phyloP scores from a whole-genome alignment of 345 rosid genomes.

The Populus pruinosa region DNA sequence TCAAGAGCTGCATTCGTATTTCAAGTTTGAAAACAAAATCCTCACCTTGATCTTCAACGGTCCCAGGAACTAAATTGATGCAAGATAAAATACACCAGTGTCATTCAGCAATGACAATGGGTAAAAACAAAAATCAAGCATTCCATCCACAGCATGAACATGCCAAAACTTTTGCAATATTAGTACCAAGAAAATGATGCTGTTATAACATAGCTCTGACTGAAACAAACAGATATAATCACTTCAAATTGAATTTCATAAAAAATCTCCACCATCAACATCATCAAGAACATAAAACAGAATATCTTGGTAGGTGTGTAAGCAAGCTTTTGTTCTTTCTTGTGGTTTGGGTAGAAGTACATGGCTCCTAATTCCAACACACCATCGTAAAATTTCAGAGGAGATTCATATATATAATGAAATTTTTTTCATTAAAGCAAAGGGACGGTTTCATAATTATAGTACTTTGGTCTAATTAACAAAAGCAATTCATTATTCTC shows the following conservation, averaged over 20 bases:
- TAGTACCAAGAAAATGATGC: not conserved
- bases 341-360: not conserved
- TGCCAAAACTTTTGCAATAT: not conserved
- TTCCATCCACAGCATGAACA: not conserved
- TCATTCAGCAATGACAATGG: not conserved
- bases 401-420: not conserved
- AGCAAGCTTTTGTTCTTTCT: not conserved
- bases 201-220: not conserved
- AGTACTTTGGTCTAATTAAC: not conserved
- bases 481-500: slow-evolving; percentile 1
- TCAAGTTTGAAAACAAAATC: slow-evolving; percentile 9
- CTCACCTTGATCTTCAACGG: slow-evolving; percentile 9
- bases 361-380: not conserved
- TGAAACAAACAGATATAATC: not conserved
- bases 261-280: not conserved
- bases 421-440: not conserved
- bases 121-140: not conserved
- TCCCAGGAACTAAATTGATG: slow-evolving; percentile 17
- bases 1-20: slow-evolving; percentile 28
- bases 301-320: not conserved
- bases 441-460: not conserved
- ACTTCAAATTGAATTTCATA: not conserved
- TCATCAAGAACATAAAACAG: not conserved
- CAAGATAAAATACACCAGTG: not conserved
- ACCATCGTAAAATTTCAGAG: not conserved